Evolutionary conservation across 371 early-diverging fungal species (phyloP), one percentile per base, ranked within the genome.

Genomic region (Blastocladiella emersonii): DNA sequence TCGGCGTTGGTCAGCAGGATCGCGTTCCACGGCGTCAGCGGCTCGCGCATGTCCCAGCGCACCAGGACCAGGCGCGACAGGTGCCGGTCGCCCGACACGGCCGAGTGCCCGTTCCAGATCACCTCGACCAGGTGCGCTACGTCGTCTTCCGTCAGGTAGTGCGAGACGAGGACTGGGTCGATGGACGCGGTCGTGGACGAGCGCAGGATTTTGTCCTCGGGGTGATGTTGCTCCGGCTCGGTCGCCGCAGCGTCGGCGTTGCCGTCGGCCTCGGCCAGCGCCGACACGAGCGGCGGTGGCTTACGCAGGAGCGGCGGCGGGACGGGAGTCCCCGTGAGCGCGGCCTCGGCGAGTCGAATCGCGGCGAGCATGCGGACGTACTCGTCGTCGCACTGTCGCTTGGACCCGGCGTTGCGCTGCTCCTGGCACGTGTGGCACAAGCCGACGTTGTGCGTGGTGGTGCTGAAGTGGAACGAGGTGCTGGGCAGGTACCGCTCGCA

Each of bases 21-120:
- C 62, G 75, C 75, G 51, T 79, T 79, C 77, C 78, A 78, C 44
- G 80, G 80, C 3, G 61, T 39, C 34, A 78, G 48, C 30, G 73
- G 76, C 49, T 66, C 36, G 7, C 19, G n/a, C 4, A 63, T 67
- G 35, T 76, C 66, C 80, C 80, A 79, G 36, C 78, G 65, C 17
- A 69, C 69, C 39, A 79, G 57, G 6, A 74, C 67, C 55, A 79
- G 66, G 25, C 72, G 70, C 34, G 72, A 70, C 56, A 76, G 53
- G 34, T 57, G 64, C 13, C 63, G 48, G 39, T 62, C 57, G 5
- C 73, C 78, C 21, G 65, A 63, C 57, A 79, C 69, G 34, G 76
- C 76, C 32, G 64, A 64, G 56, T 72, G 67, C 21, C 73, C 67
- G 66, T 71, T 73, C 80, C 80, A 79, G 19, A 79, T 65, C 25